Conservation (phyloP, 2,329 filamentous ascomycete species). For the Calonectria hongkongensis region DNA sequence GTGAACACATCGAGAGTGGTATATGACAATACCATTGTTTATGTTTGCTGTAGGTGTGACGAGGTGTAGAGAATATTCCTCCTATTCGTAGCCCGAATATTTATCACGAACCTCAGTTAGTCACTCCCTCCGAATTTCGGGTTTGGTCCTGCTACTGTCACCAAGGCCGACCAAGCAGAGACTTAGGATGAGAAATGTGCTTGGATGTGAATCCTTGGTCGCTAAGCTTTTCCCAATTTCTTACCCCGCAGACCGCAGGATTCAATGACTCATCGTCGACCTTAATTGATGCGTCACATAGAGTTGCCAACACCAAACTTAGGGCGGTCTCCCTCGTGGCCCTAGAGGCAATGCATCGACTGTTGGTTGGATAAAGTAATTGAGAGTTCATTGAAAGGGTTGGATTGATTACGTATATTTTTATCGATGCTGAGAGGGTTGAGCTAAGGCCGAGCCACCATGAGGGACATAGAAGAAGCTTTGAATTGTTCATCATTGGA, state of each 20-base stretch:
- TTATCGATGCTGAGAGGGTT: too few relatives aligned
- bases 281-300: too few relatives aligned
- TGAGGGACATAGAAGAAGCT: too few relatives aligned
- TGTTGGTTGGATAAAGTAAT: too few relatives aligned
- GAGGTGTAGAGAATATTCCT: not conserved
- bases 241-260: not conserved
- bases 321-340: too few relatives aligned
- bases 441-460: too few relatives aligned
- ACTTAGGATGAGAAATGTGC: not conserved
- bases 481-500: too few relatives aligned
- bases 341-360: too few relatives aligned
- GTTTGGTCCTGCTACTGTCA: too few relatives aligned
- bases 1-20: conserved; percentile 76
- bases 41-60: not conserved
- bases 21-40: conserved; percentile 63
- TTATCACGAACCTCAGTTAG: not conserved
- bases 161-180: not conserved
- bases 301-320: too few relatives aligned
- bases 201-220: not conserved
- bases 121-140: conserved; percentile 7
- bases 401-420: too few relatives aligned
- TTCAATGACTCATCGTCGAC: not conserved
- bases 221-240: not conserved
- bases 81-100: not conserved
- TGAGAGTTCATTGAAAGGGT: too few relatives aligned